Conservation (phyloP, 495 filamentous ascomycete genomes). For the Hyaloscypha finlandica region DNA sequence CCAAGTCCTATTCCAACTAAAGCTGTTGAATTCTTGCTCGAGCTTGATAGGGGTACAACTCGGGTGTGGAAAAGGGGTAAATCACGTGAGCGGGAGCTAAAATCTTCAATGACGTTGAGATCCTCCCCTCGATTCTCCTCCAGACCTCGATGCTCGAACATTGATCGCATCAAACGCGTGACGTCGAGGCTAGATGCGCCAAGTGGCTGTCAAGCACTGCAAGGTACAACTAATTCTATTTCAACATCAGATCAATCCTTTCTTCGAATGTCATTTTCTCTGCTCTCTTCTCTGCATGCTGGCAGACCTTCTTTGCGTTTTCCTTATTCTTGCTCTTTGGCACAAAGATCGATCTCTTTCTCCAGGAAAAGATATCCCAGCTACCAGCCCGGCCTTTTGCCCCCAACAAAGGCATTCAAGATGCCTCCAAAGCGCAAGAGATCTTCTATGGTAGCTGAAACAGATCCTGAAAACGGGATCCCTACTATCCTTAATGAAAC, state of each 20-base stretch:
- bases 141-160: background rate
- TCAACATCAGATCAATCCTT: background rate
- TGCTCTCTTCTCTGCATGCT: background rate
- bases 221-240: background rate
- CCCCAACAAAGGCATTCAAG: background rate
- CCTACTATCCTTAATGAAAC: constrained; percentile 23
- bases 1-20: too few species aligned
- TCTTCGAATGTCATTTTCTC: background rate
- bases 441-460: constrained; percentile 14
- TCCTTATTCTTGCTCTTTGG: background rate
- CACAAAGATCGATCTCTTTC: background rate
- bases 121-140: background rate
- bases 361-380: background rate
- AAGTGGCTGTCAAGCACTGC: background rate
- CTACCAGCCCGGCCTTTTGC: background rate
- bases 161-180: constrained; percentile 1
- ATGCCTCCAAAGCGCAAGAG: constrained; percentile 31
- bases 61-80: background rate
- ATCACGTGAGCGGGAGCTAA: constrained; percentile 2
- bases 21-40: too few species aligned
- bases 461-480: background rate
- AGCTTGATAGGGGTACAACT: too few species aligned
- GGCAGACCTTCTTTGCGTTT: constrained; percentile 3
- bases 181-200: constrained; percentile 8
- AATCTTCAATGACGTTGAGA: constrained; percentile 13